phyloP scores from a whole-genome alignment of 1,284 basidiomycete genomes.

The Anthracocystis panici-leucophaei region DNA sequence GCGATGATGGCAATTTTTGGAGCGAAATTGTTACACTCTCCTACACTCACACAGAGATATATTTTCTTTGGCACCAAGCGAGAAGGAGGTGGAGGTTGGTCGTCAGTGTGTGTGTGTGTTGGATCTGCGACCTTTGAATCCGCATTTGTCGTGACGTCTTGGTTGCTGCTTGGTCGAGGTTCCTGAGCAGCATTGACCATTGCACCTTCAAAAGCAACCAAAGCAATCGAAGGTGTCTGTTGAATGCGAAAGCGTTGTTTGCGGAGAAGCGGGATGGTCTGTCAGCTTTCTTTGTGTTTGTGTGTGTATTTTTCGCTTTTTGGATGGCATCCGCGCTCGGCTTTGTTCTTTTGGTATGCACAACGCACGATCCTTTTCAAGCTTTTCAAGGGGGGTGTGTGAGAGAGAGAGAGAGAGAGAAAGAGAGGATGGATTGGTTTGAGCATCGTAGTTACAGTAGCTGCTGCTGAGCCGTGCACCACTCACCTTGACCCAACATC shows the following conservation, averaged over 20 bases:
- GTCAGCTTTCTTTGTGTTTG: not conserved
- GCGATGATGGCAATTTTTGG: no score
- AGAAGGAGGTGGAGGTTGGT: conserved; percentile 5
- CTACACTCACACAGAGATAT: not conserved
- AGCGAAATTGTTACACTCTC: not conserved
- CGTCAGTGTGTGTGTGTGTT: conserved; percentile 7
- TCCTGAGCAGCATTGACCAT: not conserved
- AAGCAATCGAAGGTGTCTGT: not conserved
- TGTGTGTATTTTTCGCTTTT: no score
- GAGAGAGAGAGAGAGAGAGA: no score
- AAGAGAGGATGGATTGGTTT: not conserved
- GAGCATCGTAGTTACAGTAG: no score
- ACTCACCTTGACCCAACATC: not conserved
- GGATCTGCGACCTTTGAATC: not conserved
- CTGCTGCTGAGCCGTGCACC: conserved; percentile 16
- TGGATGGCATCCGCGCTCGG: not conserved
- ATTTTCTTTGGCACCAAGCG: not conserved
- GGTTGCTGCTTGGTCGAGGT: no score
- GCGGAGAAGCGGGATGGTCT: not conserved
- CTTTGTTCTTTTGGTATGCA: not conserved
- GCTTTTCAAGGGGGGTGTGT: not conserved
- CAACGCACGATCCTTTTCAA: not conserved
- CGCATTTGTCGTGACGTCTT: no score
- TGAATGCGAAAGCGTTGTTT: not conserved
- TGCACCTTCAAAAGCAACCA: not conserved